Evolutionary conservation across 164 flowering plant species (phyloP).

Genomic region (Liriodendron chinense): DNA sequence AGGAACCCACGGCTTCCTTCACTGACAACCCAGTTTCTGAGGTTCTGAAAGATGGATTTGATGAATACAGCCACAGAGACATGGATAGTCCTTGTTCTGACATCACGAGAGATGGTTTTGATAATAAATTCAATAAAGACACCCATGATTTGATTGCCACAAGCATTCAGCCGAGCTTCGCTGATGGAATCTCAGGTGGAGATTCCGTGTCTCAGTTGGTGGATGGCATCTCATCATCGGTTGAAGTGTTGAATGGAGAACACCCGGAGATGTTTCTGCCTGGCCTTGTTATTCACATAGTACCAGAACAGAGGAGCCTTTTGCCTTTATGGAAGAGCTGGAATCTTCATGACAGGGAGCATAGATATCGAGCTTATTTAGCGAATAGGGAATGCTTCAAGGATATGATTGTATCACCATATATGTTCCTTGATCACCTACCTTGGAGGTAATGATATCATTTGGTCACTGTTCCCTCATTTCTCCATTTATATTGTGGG

Average conservation of each 20-base stretch:
- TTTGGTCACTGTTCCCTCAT: background rate
- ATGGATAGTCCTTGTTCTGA: constrained; percentile 7
- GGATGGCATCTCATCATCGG: constrained; percentile 38
- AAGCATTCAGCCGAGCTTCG: constrained; percentile 24
- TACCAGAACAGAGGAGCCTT: constrained; percentile 32
- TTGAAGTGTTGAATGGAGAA: constrained; percentile 25
- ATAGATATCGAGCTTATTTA: constrained; percentile 47
- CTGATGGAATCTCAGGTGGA: constrained; percentile 18
- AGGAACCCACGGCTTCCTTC: constrained; percentile 5
- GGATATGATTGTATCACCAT: constrained; percentile 63
- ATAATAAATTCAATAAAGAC: background rate
- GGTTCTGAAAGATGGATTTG: constrained; percentile 9
- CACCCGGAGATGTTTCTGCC: constrained; percentile 67
- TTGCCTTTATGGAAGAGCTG: constrained; percentile 42
- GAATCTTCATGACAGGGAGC: constrained; percentile 25
- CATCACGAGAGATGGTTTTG: constrained; percentile 2
- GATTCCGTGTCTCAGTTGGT: constrained; percentile 50
- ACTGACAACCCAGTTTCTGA: constrained; percentile 5
- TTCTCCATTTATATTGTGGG: background rate
- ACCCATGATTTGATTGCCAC: background rate
- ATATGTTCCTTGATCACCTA: constrained; percentile 88
- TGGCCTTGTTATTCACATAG: constrained; percentile 66
- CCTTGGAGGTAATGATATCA: constrained; percentile 67
- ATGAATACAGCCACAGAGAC: constrained; percentile 15
- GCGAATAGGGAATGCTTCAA: constrained; percentile 62